Conservation (phyloP, 257 asterid genomes). For the Euphrasia confusa region DNA sequence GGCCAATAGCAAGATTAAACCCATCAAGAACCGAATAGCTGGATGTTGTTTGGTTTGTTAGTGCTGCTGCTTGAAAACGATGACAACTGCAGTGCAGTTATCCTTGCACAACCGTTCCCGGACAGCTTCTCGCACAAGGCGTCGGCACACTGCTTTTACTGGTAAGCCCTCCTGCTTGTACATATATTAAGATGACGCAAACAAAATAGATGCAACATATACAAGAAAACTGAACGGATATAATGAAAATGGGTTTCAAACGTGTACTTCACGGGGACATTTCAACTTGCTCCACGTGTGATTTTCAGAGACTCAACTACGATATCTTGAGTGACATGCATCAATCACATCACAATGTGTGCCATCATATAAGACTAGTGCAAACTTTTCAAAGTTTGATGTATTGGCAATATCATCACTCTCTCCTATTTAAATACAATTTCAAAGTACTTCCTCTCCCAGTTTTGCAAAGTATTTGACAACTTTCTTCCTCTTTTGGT, state of each 20-base stretch:
- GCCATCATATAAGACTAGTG: background rate
- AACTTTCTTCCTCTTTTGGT: background rate
- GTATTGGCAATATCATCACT: no score
- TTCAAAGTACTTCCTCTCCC: background rate
- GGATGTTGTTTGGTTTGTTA: background rate
- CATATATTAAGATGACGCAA: background rate
- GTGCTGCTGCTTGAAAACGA: slow-evolving; percentile 44
- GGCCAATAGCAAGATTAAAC: background rate
- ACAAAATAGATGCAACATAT: background rate
- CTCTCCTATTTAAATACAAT: background rate
- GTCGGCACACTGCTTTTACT: slow-evolving; percentile 59
- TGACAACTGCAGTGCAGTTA: slow-evolving; percentile 77
- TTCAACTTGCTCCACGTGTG: no score
- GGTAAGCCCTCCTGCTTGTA: slow-evolving; percentile 54
- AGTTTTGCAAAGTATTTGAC: background rate
- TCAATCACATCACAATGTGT: slow-evolving; percentile 2
- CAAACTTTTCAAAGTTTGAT: background rate
- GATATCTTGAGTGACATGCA: background rate
- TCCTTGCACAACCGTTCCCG: slow-evolving; percentile 89
- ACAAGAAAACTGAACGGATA: no score
- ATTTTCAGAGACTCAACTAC: background rate
- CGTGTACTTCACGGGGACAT: no score
- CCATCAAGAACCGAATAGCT: background rate
- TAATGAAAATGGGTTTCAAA: no score
- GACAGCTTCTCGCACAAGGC: slow-evolving; percentile 78